Conservation (phyloP, 345 rosid genomes). For the Salix suchowensis region DNA sequence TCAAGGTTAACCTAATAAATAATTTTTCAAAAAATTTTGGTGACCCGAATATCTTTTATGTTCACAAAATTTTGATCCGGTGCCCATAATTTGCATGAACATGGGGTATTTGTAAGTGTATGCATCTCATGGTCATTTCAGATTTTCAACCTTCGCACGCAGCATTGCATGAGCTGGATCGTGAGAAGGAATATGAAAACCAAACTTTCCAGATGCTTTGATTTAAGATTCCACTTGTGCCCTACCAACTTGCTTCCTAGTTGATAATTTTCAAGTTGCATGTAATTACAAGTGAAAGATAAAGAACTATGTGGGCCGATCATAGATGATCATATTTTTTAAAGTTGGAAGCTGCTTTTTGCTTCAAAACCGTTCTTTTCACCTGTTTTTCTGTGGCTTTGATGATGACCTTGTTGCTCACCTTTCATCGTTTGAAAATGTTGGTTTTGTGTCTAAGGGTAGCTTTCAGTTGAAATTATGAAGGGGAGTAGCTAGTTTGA, state of each 20-base stretch:
- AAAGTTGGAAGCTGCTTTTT: conserved; percentile 23
- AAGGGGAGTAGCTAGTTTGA: conserved; percentile 32
- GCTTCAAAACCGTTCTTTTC: conserved; percentile 16
- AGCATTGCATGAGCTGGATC: neutral
- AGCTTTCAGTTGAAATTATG: conserved; percentile 27
- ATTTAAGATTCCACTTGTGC: conserved; percentile 16
- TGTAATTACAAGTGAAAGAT: conserved; percentile 8
- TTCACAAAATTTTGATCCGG: too few relatives aligned
- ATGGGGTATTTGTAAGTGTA: neutral
- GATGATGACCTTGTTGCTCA: conserved; percentile 34
- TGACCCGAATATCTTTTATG: too few relatives aligned
- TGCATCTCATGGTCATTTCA: neutral
- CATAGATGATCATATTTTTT: neutral
- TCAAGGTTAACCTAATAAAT: too few relatives aligned
- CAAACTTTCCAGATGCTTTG: neutral
- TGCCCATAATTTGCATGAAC: too few relatives aligned
- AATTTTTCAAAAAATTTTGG: too few relatives aligned
- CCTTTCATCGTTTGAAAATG: conserved; percentile 2
- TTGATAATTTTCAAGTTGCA: conserved; percentile 1
- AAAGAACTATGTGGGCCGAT: neutral
- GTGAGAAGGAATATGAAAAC: neutral
- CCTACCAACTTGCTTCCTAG: neutral
- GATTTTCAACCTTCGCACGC: too few relatives aligned
- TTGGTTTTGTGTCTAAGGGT: neutral
- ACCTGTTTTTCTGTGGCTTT: conserved; percentile 32